These are phyloP conservation scores for Sphagnum contortum DNA, from an alignment of 225 moss, liverwort and hornwort species.

Conservation along the genomic window DNA sequence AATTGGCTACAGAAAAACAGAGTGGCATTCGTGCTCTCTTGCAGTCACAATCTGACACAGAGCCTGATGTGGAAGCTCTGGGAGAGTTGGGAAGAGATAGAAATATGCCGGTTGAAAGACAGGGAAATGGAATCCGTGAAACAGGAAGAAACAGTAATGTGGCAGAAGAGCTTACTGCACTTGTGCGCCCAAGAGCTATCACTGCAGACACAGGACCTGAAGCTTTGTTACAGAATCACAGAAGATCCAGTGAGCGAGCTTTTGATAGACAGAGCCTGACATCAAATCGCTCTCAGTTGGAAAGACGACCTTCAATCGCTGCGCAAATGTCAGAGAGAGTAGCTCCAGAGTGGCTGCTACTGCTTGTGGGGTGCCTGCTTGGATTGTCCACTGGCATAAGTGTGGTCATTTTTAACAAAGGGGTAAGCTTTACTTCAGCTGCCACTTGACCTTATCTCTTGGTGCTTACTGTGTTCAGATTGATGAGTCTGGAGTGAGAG, in stretches of 20 bases:
- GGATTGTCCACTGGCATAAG: conserved; percentile 84
- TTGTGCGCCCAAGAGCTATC: too few relatives aligned
- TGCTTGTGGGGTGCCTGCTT: conserved; percentile 81
- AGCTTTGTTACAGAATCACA: background rate
- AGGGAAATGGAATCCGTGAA: background rate
- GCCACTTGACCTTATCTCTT: too few relatives aligned
- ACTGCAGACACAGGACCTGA: too few relatives aligned
- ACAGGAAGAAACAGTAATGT: background rate
- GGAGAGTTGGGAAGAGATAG: background rate
- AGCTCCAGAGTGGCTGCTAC: conserved; percentile 91
- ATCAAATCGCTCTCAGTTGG: background rate
- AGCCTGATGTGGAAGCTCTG: conserved; percentile 10
- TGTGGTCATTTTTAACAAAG: conserved; percentile 81
- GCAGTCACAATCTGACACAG: background rate
- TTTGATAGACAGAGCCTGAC: conserved; percentile 8
- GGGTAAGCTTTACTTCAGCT: conserved; percentile 38
- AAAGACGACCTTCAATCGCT: conserved; percentile 45
- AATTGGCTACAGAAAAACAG: conserved; percentile 1
- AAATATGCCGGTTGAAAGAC: background rate
- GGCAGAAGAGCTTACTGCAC: too few relatives aligned
- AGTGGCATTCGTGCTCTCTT: background rate
- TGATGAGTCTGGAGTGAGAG: too few relatives aligned
- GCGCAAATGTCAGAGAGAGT: conserved; percentile 52
- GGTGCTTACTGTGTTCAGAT: too few relatives aligned
- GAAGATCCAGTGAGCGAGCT: too few relatives aligned